Evolutionary conservation across 495 filamentous ascomycete species (phyloP), one percentile per base, ranked within the genome.

Genomic region (Aspergillus haitiensis): DNA sequence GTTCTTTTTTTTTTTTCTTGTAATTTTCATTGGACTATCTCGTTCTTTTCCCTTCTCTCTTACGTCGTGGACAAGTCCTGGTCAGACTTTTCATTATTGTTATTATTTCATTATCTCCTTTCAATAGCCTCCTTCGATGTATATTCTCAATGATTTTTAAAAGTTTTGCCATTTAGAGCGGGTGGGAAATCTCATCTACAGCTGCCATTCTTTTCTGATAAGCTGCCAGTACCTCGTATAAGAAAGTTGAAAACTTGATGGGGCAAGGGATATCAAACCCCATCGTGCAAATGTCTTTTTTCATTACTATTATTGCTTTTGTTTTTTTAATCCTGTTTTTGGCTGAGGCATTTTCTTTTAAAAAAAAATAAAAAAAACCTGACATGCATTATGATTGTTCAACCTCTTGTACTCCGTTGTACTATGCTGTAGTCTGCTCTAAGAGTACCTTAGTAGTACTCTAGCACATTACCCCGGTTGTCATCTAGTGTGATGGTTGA

Each of bases 311-410:
- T 46, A 15, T n/a, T 39, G 21, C 18, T 56, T 56, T 46, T 36
- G n/a, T 36, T 47, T 56, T 56, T 35, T 45, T 21, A 9, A 13
- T 35, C 40, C 39, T 32, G 39, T 51, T 55, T 57, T 59, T 34
- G 48, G 49, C 49, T 62, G 59, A 62, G 63, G 63, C 59, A 59
- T 61, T 64, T 64, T 61, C 44, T 21, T 18, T 10, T 3, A 40
- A 27, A 27, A 27, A 27, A 27, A 27, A 27, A 40, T 6, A 40
- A 46, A 46, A 46, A 46, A 15, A 31, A 31, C 50, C 45, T 27
- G 16, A 58, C 58, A 55, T 64, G 62, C 62, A 64, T 62, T 53
- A 50, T 49, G 21, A 21, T 36, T 49, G 11, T 44, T 55, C 59
- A 61, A 31, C 46, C 59, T 54, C 33, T 31, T 40, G 37, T 50